Evolutionary conservation across 768 basidiomycete genomes (phyloP).

Genomic region (Calocybe cyanea): DNA sequence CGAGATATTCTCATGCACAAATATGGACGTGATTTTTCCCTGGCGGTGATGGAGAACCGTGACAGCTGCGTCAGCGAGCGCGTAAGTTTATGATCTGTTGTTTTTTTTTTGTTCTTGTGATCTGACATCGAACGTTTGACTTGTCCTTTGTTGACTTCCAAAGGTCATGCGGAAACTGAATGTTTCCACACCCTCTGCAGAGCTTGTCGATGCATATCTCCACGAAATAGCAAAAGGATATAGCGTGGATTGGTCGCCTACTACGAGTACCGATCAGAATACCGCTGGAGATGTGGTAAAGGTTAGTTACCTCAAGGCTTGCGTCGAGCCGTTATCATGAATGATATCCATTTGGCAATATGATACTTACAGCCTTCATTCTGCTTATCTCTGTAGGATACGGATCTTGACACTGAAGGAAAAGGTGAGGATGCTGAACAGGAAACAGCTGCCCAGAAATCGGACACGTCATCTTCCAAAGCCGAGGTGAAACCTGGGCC

Average conservation of each 20-base stretch:
- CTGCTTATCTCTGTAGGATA: slow-evolving; percentile 14
- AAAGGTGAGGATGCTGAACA: too few species aligned
- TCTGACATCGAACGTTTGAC: slow-evolving; percentile 4
- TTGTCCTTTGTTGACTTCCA: slow-evolving; percentile 5
- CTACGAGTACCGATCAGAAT: slow-evolving; percentile 22
- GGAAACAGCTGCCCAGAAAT: too few species aligned
- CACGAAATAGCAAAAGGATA: slow-evolving; percentile 89
- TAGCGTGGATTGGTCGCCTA: slow-evolving; percentile 61
- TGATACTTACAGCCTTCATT: background rate
- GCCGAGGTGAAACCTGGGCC: slow-evolving; percentile 50
- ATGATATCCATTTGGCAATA: slow-evolving; percentile 3
- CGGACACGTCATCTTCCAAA: too few species aligned
- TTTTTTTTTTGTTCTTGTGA: background rate
- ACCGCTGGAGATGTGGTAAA: slow-evolving; percentile 28
- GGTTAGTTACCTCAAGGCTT: slow-evolving; percentile 29
- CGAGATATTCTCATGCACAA: slow-evolving; percentile 96
- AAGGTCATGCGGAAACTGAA: slow-evolving; percentile 77
- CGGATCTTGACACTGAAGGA: slow-evolving; percentile 14
- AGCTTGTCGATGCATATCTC: slow-evolving; percentile 85
- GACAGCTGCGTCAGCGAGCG: slow-evolving; percentile 80
- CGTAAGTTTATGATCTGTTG: slow-evolving; percentile 38
- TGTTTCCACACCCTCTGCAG: slow-evolving; percentile 62
- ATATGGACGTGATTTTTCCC: slow-evolving; percentile 87
- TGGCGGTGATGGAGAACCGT: slow-evolving; percentile 82
- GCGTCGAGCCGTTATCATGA: background rate